phyloP scores from a whole-genome alignment of 2,329 filamentous ascomycete species.

The Xylariaceae sp. region DNA sequence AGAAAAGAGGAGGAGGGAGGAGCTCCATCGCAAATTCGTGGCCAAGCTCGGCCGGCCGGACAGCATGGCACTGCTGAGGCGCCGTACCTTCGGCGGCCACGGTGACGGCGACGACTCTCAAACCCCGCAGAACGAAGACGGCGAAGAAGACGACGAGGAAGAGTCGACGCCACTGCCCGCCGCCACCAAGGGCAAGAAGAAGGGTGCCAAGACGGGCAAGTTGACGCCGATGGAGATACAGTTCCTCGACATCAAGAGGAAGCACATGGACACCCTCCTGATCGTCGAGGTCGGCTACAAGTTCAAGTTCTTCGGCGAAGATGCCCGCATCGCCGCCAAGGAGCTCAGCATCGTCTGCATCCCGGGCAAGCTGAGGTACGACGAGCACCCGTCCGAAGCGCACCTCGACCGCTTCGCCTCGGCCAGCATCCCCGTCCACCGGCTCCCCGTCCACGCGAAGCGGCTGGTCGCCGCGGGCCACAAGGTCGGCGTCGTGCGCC shows the following conservation, averaged over 20 bases:
- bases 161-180: slow-evolving; percentile 41
- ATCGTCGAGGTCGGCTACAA: slow-evolving; percentile 98
- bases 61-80: slow-evolving; percentile 63
- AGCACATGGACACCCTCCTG: slow-evolving; percentile 82
- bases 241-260: slow-evolving; percentile 87
- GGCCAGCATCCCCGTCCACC: slow-evolving; percentile 89
- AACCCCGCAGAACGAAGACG: slow-evolving; percentile 46
- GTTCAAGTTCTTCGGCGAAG: slow-evolving; percentile 94
- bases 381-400: slow-evolving; percentile 89
- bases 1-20: slow-evolving; percentile 55
- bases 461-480: slow-evolving; percentile 85
- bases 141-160: slow-evolving; percentile 51
- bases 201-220: slow-evolving; percentile 65
- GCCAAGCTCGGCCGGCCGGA: slow-evolving; percentile 85
- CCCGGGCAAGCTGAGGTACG: slow-evolving; percentile 88
- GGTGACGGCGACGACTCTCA: slow-evolving; percentile 43
- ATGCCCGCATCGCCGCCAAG: slow-evolving; percentile 82
- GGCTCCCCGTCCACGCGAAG: slow-evolving; percentile 89
- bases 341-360: slow-evolving; percentile 94
- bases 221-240: slow-evolving; percentile 93
- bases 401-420: slow-evolving; percentile 90
- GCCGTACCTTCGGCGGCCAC: slow-evolving; percentile 49
- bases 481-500: slow-evolving; percentile 92
- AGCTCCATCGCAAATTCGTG: slow-evolving; percentile 78
- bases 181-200: slow-evolving; percentile 56